Evolutionary conservation across 2,329 filamentous ascomycete species (phyloP).

Genomic region (Talaromyces sp.): DNA sequence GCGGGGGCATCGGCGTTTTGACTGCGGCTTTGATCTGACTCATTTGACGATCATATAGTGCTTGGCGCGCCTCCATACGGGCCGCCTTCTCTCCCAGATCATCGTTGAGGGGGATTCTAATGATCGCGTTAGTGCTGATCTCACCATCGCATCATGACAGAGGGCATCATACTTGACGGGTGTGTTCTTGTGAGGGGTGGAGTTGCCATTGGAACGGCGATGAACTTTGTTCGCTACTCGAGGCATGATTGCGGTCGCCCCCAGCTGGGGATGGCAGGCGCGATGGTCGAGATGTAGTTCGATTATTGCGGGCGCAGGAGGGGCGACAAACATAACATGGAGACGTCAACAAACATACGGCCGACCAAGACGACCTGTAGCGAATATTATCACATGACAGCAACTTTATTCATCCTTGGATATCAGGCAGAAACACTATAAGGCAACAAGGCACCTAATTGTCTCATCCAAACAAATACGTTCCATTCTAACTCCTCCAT

Average conservation of each 20-base stretch:
- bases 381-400: constrained; percentile 21
- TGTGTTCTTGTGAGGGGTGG: constrained; percentile 56
- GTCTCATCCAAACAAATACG: neutral
- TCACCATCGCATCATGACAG: neutral
- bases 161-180: constrained; percentile 50
- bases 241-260: constrained; percentile 52
- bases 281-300: constrained; percentile 15
- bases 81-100: constrained; percentile 90
- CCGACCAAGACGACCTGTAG: constrained; percentile 22
- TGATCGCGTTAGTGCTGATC: constrained; percentile 13
- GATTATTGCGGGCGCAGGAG: constrained; percentile 21
- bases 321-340: constrained; percentile 24
- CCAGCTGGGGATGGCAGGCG: constrained; percentile 27
- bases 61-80: constrained; percentile 83
- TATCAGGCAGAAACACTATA: constrained; percentile 3
- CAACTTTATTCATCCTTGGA: neutral
- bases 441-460: neutral
- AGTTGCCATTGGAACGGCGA: constrained; percentile 49
- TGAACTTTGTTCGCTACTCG: constrained; percentile 55
- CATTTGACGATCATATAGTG: constrained; percentile 85
- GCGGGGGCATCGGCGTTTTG: constrained; percentile 45
- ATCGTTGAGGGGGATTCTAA: constrained; percentile 92
- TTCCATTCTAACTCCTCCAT: neutral
- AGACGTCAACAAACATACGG: constrained; percentile 44
- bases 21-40: constrained; percentile 84